A percentile compares a stretch with the other conserved stretches of the same genome.
phyloP scores from a whole-genome alignment of 2,329 filamentous ascomycete species.

The Corinectria fuckeliana region DNA sequence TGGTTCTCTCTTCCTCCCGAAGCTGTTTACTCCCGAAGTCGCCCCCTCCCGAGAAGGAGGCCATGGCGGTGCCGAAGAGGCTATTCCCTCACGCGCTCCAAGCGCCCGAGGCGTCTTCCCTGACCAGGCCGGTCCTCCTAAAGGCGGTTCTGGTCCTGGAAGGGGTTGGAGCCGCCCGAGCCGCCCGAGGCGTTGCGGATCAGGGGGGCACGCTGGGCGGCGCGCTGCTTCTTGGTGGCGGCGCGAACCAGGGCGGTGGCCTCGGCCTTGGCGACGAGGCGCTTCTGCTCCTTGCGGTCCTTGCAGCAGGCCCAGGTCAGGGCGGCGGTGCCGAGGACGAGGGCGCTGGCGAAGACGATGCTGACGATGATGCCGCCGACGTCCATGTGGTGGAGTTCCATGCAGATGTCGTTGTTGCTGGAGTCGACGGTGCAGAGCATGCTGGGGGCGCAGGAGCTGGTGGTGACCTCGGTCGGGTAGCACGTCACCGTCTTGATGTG shows the following conservation, averaged over 20 bases:
- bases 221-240: constrained; percentile 52
- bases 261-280: constrained; percentile 54
- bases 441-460: constrained; percentile 50
- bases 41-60: not conserved
- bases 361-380: constrained; percentile 55
- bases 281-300: constrained; percentile 54
- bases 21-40: not conserved
- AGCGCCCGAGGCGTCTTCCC: constrained; percentile 24
- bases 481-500: constrained; percentile 47
- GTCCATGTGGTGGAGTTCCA: constrained; percentile 48
- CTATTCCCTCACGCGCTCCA: constrained; percentile 32
- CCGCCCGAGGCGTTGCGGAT: constrained; percentile 43
- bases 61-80: not conserved
- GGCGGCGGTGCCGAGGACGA: constrained; percentile 44
- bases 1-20: not conserved
- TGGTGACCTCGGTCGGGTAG: constrained; percentile 44
- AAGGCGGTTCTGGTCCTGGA: constrained; percentile 45
- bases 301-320: constrained; percentile 60
- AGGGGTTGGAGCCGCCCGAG: constrained; percentile 43
- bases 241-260: constrained; percentile 58
- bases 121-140: constrained; percentile 35
- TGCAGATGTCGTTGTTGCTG: constrained; percentile 50
- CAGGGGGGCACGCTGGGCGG: constrained; percentile 45
- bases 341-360: constrained; percentile 52
- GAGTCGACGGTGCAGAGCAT: constrained; percentile 53